A percentile compares a stretch with the other conserved stretches of the same genome.
Evolutionary conservation across 495 filamentous ascomycete genomes (phyloP).

Genomic region (Xylaria telfairii): DNA sequence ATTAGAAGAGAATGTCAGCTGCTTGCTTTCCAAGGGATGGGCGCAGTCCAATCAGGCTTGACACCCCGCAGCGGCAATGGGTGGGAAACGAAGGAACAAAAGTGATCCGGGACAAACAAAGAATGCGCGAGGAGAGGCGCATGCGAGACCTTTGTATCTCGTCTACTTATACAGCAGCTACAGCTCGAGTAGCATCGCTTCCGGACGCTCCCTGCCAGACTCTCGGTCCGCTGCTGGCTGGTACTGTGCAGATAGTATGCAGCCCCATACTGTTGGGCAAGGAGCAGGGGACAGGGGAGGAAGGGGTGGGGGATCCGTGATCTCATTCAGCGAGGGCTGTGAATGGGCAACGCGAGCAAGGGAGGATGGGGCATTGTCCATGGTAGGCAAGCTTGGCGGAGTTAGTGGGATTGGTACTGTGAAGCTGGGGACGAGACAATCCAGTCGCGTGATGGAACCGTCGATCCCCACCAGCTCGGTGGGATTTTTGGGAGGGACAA

Average conservation of each 20-base stretch:
- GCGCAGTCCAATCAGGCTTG: neutral
- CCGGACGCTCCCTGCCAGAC: conserved; percentile 3
- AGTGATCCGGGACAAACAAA: conserved; percentile 14
- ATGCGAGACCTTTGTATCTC: conserved; percentile 15
- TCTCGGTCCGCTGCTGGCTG: neutral
- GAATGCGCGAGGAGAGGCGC: conserved; percentile 16
- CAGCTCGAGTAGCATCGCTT: neutral
- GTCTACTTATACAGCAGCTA: conserved; percentile 12
- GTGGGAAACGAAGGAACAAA: conserved; percentile 8
- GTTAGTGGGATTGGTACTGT: neutral
- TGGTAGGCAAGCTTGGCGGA: conserved; percentile 16
- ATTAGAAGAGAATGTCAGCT: conserved; percentile 3
- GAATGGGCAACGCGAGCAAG: neutral
- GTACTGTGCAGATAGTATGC: conserved; percentile 13
- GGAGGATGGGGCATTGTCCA: conserved; percentile 5
- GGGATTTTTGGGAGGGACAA: neutral
- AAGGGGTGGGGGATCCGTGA: conserved; percentile 19
- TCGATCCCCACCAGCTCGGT: conserved; percentile 6
- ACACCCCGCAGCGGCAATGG: neutral
- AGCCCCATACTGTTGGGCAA: neutral
- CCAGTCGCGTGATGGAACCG: conserved; percentile 6
- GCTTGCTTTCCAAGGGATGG: conserved; percentile 2
- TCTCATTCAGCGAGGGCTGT: conserved; percentile 5
- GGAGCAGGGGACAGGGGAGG: conserved; percentile 5
- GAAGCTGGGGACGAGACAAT: neutral